Percentiles rank a stretch among this genome's conserved stretches.
Conservation (phyloP, 192 early-diverging fungal genomes). For the Kickxella alabastrina region DNA sequence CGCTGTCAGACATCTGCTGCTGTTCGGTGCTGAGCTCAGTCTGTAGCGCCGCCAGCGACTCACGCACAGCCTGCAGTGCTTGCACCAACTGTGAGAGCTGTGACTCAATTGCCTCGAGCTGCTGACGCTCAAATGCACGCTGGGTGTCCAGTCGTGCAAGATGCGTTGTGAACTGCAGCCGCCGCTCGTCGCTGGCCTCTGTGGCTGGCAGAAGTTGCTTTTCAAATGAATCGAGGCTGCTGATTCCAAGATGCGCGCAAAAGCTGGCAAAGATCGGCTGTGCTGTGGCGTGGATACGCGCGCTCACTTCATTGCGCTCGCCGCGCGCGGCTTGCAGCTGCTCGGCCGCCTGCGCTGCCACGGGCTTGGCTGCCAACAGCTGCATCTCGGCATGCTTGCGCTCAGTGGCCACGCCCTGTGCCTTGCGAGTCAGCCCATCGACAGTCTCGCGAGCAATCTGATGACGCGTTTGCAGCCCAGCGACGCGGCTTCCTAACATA, state of each 20-base stretch:
- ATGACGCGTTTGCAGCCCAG: constrained; percentile 59
- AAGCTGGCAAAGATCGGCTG: constrained; percentile 77
- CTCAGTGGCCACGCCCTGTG: constrained; percentile 59
- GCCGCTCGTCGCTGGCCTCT: constrained; percentile 69
- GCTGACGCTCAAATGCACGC: constrained; percentile 72
- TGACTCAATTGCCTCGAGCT: constrained; percentile 59
- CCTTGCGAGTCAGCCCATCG: constrained; percentile 53
- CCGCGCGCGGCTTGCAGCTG: constrained; percentile 48
- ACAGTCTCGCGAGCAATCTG: constrained; percentile 58
- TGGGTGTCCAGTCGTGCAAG: constrained; percentile 77
- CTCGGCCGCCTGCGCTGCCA: constrained; percentile 22
- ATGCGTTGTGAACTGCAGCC: constrained; percentile 72
- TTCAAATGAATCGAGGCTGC: constrained; percentile 86
- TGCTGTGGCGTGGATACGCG: constrained; percentile 53
- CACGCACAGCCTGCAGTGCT: constrained; percentile 43
- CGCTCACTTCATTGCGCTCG: constrained; percentile 44
- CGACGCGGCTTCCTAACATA: constrained; percentile 55
- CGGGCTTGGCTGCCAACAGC: constrained; percentile 21
- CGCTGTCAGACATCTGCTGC: constrained; percentile 49
- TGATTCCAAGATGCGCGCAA: constrained; percentile 67
- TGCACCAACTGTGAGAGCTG: constrained; percentile 58
- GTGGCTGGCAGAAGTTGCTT: constrained; percentile 62
- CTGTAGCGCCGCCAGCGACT: constrained; percentile 37
- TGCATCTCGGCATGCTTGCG: constrained; percentile 52
- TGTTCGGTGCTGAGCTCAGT: constrained; percentile 50